A percentile compares a stretch with the other conserved stretches of the same genome.
Conservation (phyloP, 2,329 filamentous ascomycete species). For the Leptographium radiaticola region DNA sequence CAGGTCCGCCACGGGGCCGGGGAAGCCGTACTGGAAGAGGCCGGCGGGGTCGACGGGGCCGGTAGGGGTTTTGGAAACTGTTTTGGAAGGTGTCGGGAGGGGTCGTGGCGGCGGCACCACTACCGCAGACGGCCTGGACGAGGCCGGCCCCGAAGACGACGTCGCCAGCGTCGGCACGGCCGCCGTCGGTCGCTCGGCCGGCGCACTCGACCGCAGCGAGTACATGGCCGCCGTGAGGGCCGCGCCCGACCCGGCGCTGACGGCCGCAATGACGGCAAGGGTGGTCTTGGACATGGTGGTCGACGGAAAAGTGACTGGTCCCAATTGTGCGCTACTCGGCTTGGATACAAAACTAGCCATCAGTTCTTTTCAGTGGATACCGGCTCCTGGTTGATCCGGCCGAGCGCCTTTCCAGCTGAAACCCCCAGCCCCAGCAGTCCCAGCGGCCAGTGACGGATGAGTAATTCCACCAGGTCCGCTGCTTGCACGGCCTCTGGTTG, state of each 20-base stretch:
- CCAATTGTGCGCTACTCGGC: no score
- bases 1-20: conserved; percentile 76
- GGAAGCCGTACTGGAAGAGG: conserved; percentile 79
- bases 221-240: conserved; percentile 59
- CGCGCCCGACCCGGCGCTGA: conserved; percentile 64
- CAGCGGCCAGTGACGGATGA: no score
- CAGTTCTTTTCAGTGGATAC: no score
- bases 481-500: background rate
- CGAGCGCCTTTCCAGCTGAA: no score
- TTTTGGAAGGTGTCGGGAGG: conserved; percentile 22
- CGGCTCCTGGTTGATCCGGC: no score
- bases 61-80: conserved; percentile 12
- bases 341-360: no score
- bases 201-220: conserved; percentile 38
- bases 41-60: conserved; percentile 59
- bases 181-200: conserved; percentile 23
- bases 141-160: conserved; percentile 10
- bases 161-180: conserved; percentile 7
- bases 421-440: no score
- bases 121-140: conserved; percentile 35
- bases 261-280: conserved; percentile 60
- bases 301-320: no score
- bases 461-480: no score
- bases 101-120: conserved; percentile 12
- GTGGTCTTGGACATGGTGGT: conserved; percentile 62